A percentile compares a stretch with the other conserved stretches of the same genome.
Conservation (phyloP, 1,284 basidiomycete species). For the Mycena sp. region DNA sequence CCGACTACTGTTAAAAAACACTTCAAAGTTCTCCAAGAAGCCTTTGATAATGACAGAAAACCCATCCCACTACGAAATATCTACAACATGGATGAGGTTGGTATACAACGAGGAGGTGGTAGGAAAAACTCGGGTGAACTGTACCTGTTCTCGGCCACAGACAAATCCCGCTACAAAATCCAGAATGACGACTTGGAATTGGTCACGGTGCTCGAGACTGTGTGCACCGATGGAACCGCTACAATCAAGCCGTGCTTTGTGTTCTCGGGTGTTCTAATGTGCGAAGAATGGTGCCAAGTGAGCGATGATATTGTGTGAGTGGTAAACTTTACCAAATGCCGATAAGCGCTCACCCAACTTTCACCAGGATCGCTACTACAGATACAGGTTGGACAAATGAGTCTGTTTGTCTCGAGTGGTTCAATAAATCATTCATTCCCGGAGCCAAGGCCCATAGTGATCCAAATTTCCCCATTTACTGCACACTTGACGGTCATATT, state of each 20-base stretch:
- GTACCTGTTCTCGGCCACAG: constrained; percentile 29
- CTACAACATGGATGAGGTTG: constrained; percentile 55
- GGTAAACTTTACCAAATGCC: not conserved
- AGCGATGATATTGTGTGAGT: constrained; percentile 25
- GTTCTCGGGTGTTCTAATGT: constrained; percentile 38
- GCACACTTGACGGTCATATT: constrained; percentile 37
- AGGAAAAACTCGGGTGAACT: constrained; percentile 32
- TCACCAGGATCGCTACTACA: constrained; percentile 30
- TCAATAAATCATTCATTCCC: constrained; percentile 42
- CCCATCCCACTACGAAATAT: constrained; percentile 42
- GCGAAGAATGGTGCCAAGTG: constrained; percentile 36
- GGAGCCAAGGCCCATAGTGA: constrained; percentile 17
- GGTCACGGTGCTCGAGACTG: constrained; percentile 44
- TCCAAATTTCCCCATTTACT: constrained; percentile 28
- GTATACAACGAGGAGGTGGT: constrained; percentile 45
- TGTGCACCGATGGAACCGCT: constrained; percentile 40
- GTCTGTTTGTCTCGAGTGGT: constrained; percentile 39
- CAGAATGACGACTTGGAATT: constrained; percentile 42
- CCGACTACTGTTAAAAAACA: constrained; percentile 32
- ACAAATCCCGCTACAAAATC: constrained; percentile 30
- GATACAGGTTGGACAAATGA: constrained; percentile 48
- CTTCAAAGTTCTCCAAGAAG: constrained; percentile 32
- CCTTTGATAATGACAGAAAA: constrained; percentile 38
- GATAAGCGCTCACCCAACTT: not conserved
- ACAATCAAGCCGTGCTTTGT: constrained; percentile 39